Conservation (phyloP, 306 rosid genomes). For the Pterocarpus santalinus region DNA sequence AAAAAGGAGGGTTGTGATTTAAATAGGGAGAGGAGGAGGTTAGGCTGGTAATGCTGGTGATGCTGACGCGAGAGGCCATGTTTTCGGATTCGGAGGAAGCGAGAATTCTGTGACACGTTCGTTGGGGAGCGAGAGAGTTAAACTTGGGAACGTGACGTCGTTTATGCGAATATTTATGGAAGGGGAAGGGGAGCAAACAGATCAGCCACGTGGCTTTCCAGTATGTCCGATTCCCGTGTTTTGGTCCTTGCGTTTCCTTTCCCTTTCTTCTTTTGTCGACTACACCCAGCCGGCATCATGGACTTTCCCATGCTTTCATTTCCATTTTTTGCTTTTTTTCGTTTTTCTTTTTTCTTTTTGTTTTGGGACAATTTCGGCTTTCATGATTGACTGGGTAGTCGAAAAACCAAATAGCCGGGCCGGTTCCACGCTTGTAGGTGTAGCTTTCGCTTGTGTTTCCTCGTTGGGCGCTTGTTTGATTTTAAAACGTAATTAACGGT, state of each 20-base stretch:
- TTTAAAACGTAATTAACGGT: no score
- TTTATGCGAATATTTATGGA: slow-evolving; percentile 55
- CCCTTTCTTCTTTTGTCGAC: slow-evolving; percentile 2
- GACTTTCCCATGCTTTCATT: slow-evolving; percentile 25
- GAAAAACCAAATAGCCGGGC: background rate
- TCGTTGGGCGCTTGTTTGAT: no score
- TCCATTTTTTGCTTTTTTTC: background rate
- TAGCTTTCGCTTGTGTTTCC: no score
- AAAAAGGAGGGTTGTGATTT: background rate
- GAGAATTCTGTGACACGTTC: slow-evolving; percentile 54
- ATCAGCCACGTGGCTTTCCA: slow-evolving; percentile 70
- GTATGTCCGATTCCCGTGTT: slow-evolving; percentile 34
- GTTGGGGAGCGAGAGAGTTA: background rate
- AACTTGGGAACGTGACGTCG: background rate
- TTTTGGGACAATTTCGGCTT: background rate
- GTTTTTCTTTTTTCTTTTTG: background rate
- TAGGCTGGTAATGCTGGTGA: background rate
- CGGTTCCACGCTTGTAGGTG: background rate
- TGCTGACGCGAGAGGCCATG: slow-evolving; percentile 56
- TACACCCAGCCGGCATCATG: background rate
- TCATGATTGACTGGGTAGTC: slow-evolving; percentile 18
- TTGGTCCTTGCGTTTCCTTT: background rate
- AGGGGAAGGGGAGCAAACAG: slow-evolving; percentile 42
- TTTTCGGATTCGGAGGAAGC: slow-evolving; percentile 22
- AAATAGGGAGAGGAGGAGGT: slow-evolving; percentile 32